Base-by-base conservation (phyloP, 78 protist species). In the Tieghemostelium lacteum region DNA sequence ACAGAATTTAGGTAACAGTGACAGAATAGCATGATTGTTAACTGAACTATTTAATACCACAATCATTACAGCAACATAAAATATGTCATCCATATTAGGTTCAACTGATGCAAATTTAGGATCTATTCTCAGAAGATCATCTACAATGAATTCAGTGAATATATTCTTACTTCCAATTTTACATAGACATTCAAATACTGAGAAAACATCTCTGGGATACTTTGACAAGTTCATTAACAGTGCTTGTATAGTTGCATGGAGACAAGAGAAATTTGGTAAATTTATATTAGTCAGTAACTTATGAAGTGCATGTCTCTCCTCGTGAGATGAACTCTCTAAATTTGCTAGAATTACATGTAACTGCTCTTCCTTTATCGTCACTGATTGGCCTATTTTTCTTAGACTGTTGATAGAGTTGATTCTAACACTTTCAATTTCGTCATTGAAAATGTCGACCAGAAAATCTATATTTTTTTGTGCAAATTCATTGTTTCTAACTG, bases 401-500 rank as follows among this genome's bases (percentile, higher is more conserved):
- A 88, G 20, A 45, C 70, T 49, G 28, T 88, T 73, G 37, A 88
- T 88, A 3, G 93, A 75, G 55, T 88, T 88, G 76, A 88, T 88
- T 64, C 93, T 62, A n/a, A 88, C 93, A 0, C 85, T 42, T 61
- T 88, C 93, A 52, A 88, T 88, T 50, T 88, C 93, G 37, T 88
- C 93, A 22, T 73, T 88, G 45, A 88, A 88, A 6, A 88, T 88
- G 50, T 88, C 93, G 0, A 88, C 93, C 2, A 88, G 69, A 61
- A 88, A 88, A 66, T 88, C 93, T 1, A 88, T 77, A 54, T 77
- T 88, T 64, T 77, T 75, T 50, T 74, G 87, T 5, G 93, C 93
- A 54, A 88, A 88, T 31, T 75, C 78, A 70, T 75, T 65, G 20
- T 72, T 88, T 71, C 87, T 67, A 10, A 88, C 75, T 49, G 78